Base-by-base conservation (phyloP, 2,329 filamentous ascomycete genomes). In the Fusarium lateritium region DNA sequence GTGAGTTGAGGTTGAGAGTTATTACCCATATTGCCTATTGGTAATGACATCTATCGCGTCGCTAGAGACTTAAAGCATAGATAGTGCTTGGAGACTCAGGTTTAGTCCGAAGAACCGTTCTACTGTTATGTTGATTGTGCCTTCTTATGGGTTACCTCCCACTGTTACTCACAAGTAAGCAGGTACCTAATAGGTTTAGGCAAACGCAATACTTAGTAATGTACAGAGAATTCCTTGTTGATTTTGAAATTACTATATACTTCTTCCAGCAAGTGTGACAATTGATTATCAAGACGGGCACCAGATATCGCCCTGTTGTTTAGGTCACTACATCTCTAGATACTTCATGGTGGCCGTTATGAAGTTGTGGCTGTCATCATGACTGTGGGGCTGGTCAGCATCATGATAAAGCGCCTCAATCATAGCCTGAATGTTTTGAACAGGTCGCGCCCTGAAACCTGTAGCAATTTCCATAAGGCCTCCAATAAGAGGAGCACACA, bases 301-400 rank as follows among this genome's bases (percentile, higher is more conserved):
- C 24, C 3, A 6, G 10, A 4, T 7, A 26, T 42, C 17, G 42
- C 11, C n/a, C 46, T 38, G 31, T 28, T 44, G 15, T 31, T 13
- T 31, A 31, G 28, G 28, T 31, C 28, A 11, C 2, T 24, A 43
- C 10, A 28, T 26, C n/a, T 44, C 13, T n/a, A 34, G 10, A 31
- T 11, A 17, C 44, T 56, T 44, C 49, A 67, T 67, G 66, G 45
- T 34, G 66, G 31, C 49, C 62, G 44, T 39, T 55, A 42, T 63
- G 56, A 67, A 62, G 47, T 44, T 40, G 56, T 38, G 52, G 51
- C 42, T 62, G 51, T 22, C 21, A 45, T 65, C 44, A 56, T 22
- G 46, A 50, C 24, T 55, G 63, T 56, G 63, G 63, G 57, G 58
- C 47, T n/a, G 22, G n/a, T 15, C 22, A 57, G 36, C 36, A 43